Percentiles rank a stretch among this genome's conserved stretches.
phyloP scores from a whole-genome alignment of 805 yeast species.

The Saccharomycopsis fodiens region DNA sequence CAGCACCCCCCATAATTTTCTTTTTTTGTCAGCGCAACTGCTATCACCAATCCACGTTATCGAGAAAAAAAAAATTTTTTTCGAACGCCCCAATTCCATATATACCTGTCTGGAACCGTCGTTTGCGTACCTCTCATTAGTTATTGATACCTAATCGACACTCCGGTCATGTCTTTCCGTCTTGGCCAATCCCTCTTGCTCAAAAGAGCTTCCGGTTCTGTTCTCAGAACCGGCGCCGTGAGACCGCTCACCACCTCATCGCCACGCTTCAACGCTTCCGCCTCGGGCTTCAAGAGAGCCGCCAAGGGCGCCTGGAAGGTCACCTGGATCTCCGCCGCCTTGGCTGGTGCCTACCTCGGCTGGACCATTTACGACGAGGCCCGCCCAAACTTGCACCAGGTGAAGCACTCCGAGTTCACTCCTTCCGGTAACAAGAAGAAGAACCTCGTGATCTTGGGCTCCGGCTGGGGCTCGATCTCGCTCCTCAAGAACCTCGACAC shows the following conservation, averaged over 20 bases:
- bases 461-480: slow-evolving; percentile 95
- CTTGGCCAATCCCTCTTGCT: neutral
- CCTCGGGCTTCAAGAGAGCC: slow-evolving; percentile 17
- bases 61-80: neutral
- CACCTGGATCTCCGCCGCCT: slow-evolving; percentile 41
- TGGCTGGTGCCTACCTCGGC: slow-evolving; percentile 50
- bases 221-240: neutral
- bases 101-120: neutral
- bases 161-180: neutral
- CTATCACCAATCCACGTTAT: neutral
- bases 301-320: slow-evolving; percentile 39
- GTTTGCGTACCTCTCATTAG: slow-evolving; percentile 8
- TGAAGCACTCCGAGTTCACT: slow-evolving; percentile 46
- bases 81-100: neutral
- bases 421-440: slow-evolving; percentile 37
- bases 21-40: neutral
- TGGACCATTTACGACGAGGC: slow-evolving; percentile 59
- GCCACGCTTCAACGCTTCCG: neutral
- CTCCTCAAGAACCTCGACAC: slow-evolving; percentile 80
- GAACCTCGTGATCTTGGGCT: slow-evolving; percentile 62
- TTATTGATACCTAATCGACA: slow-evolving; percentile 1
- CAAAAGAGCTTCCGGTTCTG: neutral
- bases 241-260: neutral
- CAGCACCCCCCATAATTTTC: neutral
- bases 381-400: slow-evolving; percentile 50